Conservation (phyloP, 352 stramenopile species). For the Phytophthora foliorum region DNA sequence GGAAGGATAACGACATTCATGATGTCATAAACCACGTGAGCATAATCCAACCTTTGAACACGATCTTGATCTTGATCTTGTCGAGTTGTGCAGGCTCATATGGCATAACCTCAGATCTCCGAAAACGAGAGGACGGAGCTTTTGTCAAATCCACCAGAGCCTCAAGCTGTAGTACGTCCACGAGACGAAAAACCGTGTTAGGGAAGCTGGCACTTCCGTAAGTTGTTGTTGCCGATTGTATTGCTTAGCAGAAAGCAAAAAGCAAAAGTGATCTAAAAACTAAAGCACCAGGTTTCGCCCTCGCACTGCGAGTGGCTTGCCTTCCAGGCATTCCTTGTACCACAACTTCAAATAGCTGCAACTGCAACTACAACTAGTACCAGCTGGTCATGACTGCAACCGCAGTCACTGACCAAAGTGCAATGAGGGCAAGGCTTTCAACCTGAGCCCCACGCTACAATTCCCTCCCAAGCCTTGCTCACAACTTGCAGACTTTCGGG, state of each 20-base stretch:
- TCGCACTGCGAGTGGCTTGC: too few species aligned
- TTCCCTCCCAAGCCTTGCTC: too few species aligned
- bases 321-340: too few species aligned
- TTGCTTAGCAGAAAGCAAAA: constrained; percentile 15
- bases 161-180: constrained; percentile 34
- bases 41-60: constrained; percentile 5
- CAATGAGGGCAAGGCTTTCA: too few species aligned
- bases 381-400: too few species aligned
- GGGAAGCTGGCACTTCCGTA: constrained; percentile 29
- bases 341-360: too few species aligned
- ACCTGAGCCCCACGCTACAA: too few species aligned
- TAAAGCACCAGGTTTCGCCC: neutral
- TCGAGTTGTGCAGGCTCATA: neutral
- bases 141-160: too few species aligned
- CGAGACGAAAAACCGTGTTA: constrained; percentile 19
- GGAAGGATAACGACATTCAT: neutral
- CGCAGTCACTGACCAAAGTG: too few species aligned
- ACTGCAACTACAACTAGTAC: too few species aligned
- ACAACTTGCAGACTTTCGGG: too few species aligned
- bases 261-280: constrained; percentile 6
- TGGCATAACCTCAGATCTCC: neutral
- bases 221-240: constrained; percentile 17
- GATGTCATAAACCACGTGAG: neutral
- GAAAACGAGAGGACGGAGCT: too few species aligned
- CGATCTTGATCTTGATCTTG: neutral